Conservation (phyloP, 805 yeast genomes). For the Kuraishia molischiana region DNA sequence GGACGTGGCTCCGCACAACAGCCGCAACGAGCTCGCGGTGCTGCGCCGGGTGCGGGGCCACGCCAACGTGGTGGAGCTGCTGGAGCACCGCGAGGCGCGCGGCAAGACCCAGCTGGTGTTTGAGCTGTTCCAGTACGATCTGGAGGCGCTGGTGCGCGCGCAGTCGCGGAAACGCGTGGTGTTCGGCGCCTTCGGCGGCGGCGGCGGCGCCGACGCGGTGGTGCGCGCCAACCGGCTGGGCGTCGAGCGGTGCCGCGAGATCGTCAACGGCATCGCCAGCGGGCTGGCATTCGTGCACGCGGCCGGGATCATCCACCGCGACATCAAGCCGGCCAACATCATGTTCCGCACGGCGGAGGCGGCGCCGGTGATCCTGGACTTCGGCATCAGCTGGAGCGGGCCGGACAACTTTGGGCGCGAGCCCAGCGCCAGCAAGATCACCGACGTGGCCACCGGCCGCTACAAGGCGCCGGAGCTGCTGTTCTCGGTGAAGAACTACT, state of each 20-base stretch:
- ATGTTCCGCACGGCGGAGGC: conserved; percentile 17
- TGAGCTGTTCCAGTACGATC: conserved; percentile 27
- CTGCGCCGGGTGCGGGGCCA: conserved; percentile 14
- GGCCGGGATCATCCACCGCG: conserved; percentile 59
- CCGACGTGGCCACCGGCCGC: conserved; percentile 57
- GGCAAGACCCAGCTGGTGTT: conserved; percentile 30
- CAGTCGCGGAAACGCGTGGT: conserved; percentile 23
- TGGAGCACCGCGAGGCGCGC: conserved; percentile 16
- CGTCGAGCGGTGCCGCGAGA: neutral
- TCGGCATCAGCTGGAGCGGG: conserved; percentile 26
- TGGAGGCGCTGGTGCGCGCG: conserved; percentile 22
- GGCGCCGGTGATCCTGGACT: conserved; percentile 27
- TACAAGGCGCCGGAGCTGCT: conserved; percentile 72
- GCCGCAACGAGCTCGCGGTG: conserved; percentile 33
- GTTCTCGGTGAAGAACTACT: conserved; percentile 47
- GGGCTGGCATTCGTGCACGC: conserved; percentile 59
- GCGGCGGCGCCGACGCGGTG: conserved; percentile 7
- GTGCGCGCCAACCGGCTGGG: conserved; percentile 9
- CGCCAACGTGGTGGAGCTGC: conserved; percentile 10
- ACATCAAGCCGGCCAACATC: conserved; percentile 68
- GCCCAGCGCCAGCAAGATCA: conserved; percentile 27
- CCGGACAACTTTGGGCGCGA: conserved; percentile 66
- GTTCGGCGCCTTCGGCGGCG: conserved; percentile 6
- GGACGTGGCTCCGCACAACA: conserved; percentile 43
- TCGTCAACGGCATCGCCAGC: conserved; percentile 21